Evolutionary conservation across 495 filamentous ascomycete genomes (phyloP).

Genomic region (Glarea lozoyensis): DNA sequence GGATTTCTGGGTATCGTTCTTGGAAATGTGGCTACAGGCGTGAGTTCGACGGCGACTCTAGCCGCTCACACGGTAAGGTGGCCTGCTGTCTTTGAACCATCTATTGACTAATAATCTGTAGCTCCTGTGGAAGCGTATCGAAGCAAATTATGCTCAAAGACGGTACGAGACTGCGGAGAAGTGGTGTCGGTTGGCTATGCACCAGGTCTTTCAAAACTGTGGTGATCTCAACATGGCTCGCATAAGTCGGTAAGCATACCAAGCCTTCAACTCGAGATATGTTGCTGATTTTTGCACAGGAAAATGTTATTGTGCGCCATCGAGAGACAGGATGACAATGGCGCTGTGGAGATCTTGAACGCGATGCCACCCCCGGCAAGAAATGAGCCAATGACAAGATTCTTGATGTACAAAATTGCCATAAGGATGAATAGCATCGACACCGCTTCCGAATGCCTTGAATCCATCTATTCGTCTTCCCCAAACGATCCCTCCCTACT

Average conservation of each 20-base stretch:
- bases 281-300: constrained; percentile 32
- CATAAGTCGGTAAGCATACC: constrained; percentile 49
- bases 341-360: constrained; percentile 45
- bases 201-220: constrained; percentile 53
- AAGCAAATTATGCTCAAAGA: constrained; percentile 42
- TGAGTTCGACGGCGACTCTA: constrained; percentile 51
- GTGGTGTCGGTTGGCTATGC: constrained; percentile 68
- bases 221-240: constrained; percentile 55
- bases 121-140: constrained; percentile 72
- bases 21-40: constrained; percentile 24
- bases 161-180: constrained; percentile 45
- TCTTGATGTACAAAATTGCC: constrained; percentile 67
- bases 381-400: constrained; percentile 55
- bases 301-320: constrained; percentile 63
- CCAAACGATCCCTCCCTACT: constrained; percentile 50
- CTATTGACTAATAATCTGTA: constrained; percentile 22
- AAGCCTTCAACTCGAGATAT: background rate
- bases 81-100: background rate
- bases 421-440: constrained; percentile 47
- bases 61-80: constrained; percentile 59
- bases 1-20: constrained; percentile 31
- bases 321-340: constrained; percentile 39
- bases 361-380: constrained; percentile 49
- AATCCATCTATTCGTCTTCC: constrained; percentile 36
- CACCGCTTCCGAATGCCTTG: constrained; percentile 49